Base-by-base conservation (phyloP, 208 protist species). In the Wallacemonas sp. region DNA sequence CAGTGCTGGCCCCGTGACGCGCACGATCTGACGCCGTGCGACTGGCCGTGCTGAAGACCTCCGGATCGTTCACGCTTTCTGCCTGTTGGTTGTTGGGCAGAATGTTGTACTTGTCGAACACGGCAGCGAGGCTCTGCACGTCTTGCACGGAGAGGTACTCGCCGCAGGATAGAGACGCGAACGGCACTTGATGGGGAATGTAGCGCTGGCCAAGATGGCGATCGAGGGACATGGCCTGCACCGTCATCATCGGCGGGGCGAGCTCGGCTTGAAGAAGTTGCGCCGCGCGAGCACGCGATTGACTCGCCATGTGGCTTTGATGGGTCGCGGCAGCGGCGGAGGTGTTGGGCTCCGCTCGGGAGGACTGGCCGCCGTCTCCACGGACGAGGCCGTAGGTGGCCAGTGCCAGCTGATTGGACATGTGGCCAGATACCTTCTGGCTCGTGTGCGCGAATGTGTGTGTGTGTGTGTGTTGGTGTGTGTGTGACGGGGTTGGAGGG, bases 191-290 rank as follows among this genome's bases (percentile, higher is more conserved):
- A 20, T 79, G 79, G 0, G 89, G 86, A 48, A 91, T 69, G 72
- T 95, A 95, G 22, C 89, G 86, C 3, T 79, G 83, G 44, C 79
- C 65, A 48, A 91, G 74, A 55, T 84, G 84, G 16, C 79, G 82
- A 55, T 79, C 82, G n/a, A 84, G 63, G 23, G 61, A 73, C 28
- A 79, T 74, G 42, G 82, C 72, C 31, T 77, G 57, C 16, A 66
- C 65, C 33, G 61, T 41, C 20, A 74, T 45, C 14, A 65, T 48
- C 14, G 72, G 71, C 5, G 61, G 70, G 0, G 74, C 50, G 28
- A 75, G 46, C 48, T 85, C 77, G 29, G 28, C 38, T 28, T 81
- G 74, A 3, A 74, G 39, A n/a, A 83, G 63, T 26, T 84, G 74
- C 10, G 76, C 84, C 2, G 82, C 81, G 23, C 79, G 73, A 14